phyloP scores from a whole-genome alignment of 1,284 basidiomycete genomes.

The Irpex sp. region DNA sequence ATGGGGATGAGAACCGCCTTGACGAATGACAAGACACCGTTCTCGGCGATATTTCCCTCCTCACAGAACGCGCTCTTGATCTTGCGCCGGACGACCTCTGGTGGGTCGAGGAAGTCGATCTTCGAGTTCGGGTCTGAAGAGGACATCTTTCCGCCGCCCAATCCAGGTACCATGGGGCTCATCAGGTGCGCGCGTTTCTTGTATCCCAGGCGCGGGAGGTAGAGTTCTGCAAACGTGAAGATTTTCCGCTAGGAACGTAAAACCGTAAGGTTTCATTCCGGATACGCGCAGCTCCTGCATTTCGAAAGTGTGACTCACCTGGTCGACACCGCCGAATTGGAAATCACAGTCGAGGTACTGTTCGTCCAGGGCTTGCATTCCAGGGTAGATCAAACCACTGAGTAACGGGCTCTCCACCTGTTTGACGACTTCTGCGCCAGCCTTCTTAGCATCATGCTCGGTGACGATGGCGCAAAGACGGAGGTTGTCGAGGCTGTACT shows the following conservation, averaged over 20 bases:
- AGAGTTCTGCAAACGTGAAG: constrained; percentile 95
- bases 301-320: constrained; percentile 44
- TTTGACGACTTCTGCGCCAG: constrained; percentile 99
- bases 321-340: constrained; percentile 98
- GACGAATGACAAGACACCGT: constrained; percentile 90
- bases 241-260: constrained; percentile 79
- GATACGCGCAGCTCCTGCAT: too few species aligned
- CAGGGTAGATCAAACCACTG: constrained; percentile 92
- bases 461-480: constrained; percentile 84
- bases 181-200: constrained; percentile 94
- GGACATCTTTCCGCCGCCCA: constrained; percentile 98
- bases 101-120: constrained; percentile 94
- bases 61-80: constrained; percentile 93
- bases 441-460: constrained; percentile 96
- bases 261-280: neutral
- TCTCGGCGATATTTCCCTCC: constrained; percentile 86
- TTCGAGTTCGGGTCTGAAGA: constrained; percentile 95
- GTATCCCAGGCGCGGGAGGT: constrained; percentile 92
- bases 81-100: constrained; percentile 83
- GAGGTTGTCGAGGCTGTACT: constrained; percentile 97
- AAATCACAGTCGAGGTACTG: constrained; percentile 95
- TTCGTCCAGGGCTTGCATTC: constrained; percentile 95
- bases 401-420: constrained; percentile 91
- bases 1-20: constrained; percentile 89
- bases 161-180: constrained; percentile 98